phyloP scores from a whole-genome alignment of 148 eudicot genomes.

The Fagopyrum tataricum region DNA sequence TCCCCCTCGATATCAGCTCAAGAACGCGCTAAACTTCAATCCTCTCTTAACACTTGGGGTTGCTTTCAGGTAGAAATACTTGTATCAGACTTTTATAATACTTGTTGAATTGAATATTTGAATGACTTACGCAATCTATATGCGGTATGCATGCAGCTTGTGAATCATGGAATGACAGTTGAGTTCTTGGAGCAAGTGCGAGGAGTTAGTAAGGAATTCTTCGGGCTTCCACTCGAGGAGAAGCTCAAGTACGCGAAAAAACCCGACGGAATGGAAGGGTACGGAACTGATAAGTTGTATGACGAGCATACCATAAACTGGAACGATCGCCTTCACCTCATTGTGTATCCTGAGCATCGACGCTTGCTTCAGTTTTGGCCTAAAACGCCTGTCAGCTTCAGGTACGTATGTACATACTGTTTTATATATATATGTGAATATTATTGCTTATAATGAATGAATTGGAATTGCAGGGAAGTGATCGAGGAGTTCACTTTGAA shows the following conservation, averaged over 20 bases:
- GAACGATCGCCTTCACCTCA: constrained; percentile 36
- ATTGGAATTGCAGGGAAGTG: constrained; percentile 20
- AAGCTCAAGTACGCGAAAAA: constrained; percentile 24
- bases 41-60: constrained; percentile 27
- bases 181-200: constrained; percentile 49
- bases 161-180: constrained; percentile 51
- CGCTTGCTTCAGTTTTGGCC: constrained; percentile 32
- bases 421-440: too few relatives aligned
- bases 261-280: constrained; percentile 31
- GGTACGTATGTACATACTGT: too few relatives aligned
- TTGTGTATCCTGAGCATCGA: constrained; percentile 26
- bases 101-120: too few relatives aligned
- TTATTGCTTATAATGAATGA: too few relatives aligned
- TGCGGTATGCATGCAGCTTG: constrained; percentile 14
- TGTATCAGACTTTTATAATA: too few relatives aligned
- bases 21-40: constrained; percentile 23
- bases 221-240: constrained; percentile 43
- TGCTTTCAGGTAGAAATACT: constrained; percentile 43
- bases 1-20: constrained; percentile 1
- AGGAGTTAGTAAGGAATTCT: constrained; percentile 41
- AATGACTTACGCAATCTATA: too few relatives aligned
- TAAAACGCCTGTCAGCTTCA: constrained; percentile 13
- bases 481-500: constrained; percentile 24
- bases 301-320: constrained; percentile 29
- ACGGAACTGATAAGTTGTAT: constrained; percentile 27